A percentile compares a stretch with the other conserved stretches of the same genome.
Evolutionary conservation across 306 rosid genomes (phyloP).

Genomic region (Vigna nakashimae): DNA sequence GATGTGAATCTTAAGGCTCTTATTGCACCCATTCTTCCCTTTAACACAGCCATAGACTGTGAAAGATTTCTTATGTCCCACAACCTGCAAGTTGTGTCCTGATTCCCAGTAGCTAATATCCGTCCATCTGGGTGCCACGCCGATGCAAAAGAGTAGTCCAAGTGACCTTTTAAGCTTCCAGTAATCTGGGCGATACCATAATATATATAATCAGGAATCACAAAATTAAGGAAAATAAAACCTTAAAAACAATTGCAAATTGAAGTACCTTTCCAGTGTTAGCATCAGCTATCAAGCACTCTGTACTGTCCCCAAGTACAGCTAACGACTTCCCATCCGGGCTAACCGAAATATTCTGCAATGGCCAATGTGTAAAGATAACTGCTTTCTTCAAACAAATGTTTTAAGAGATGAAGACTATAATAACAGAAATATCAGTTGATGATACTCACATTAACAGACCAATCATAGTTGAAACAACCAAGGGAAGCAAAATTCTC

Average conservation of each 20-base stretch:
- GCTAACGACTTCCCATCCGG: slow-evolving; percentile 87
- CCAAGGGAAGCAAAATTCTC: slow-evolving; percentile 68
- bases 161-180: slow-evolving; percentile 80
- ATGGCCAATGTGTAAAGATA: slow-evolving; percentile 11
- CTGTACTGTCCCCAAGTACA: slow-evolving; percentile 86
- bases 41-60: slow-evolving; percentile 71
- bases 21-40: slow-evolving; percentile 95
- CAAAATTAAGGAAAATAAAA: background rate
- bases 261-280: slow-evolving; percentile 68
- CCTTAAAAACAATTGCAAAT: slow-evolving; percentile 1
- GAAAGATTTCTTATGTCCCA: slow-evolving; percentile 95
- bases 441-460: slow-evolving; percentile 84
- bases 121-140: slow-evolving; percentile 97
- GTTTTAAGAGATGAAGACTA: background rate
- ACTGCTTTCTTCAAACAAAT: slow-evolving; percentile 4
- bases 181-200: slow-evolving; percentile 50
- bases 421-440: slow-evolving; percentile 13
- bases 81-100: slow-evolving; percentile 92
- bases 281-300: slow-evolving; percentile 81
- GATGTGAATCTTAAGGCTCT: slow-evolving; percentile 76
- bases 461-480: slow-evolving; percentile 82
- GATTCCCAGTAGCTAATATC: slow-evolving; percentile 92
- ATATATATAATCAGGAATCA: slow-evolving; percentile 3
- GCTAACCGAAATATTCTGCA: slow-evolving; percentile 77
- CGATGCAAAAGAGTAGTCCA: slow-evolving; percentile 88